These are phyloP conservation scores for Torulaspora microellipsoides DNA, from an alignment of 805 yeast genomes.

Conservation along the genomic window DNA sequence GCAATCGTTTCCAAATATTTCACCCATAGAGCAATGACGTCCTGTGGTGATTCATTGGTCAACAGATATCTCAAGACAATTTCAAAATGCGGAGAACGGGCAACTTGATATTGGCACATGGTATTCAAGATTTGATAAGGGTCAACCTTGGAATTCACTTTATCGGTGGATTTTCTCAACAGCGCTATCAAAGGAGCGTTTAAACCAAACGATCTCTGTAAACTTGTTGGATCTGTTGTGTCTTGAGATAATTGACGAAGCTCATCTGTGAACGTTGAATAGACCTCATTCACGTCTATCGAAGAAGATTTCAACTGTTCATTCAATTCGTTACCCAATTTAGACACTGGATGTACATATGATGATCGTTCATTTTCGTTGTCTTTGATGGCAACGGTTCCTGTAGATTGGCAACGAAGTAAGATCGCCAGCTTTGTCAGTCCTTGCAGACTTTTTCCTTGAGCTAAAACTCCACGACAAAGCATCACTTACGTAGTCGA, in stretches of 20 bases:
- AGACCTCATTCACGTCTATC: conserved; percentile 9
- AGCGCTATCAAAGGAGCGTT: conserved; percentile 16
- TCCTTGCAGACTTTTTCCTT: not conserved
- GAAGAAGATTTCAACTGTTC: conserved; percentile 9
- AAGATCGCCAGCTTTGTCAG: not conserved
- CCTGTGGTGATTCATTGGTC: conserved; percentile 19
- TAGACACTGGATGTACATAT: conserved; percentile 19
- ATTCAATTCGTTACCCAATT: conserved; percentile 12
- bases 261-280: conserved; percentile 12
- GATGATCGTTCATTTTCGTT: not conserved
- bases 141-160: conserved; percentile 14
- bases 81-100: conserved; percentile 29
- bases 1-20: conserved; percentile 23
- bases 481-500: not conserved
- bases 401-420: conserved; percentile 4
- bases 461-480: conserved; percentile 4
- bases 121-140: conserved; percentile 29
- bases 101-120: conserved; percentile 24
- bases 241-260: conserved; percentile 12
- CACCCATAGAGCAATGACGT: conserved; percentile 32
- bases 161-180: conserved; percentile 14
- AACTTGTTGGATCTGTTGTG: conserved; percentile 9
- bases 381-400: not conserved
- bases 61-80: conserved; percentile 24
- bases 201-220: conserved; percentile 21